Conservation (phyloP, 768 basidiomycete species). For the Daedaleopsis sinensis region DNA sequence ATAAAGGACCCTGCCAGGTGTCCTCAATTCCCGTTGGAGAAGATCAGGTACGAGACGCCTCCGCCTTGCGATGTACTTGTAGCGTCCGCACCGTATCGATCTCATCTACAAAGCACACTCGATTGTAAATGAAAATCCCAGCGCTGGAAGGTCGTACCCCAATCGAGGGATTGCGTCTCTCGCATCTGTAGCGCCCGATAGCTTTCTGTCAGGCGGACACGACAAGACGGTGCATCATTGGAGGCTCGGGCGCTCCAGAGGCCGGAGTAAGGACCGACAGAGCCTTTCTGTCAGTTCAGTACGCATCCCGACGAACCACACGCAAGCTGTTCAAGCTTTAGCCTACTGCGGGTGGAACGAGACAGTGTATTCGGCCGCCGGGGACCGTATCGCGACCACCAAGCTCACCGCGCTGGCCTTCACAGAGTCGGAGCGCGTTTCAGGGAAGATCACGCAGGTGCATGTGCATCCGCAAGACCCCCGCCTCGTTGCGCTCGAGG, state of each 20-base stretch:
- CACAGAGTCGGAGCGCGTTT: conserved; percentile 36
- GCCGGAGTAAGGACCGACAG: background rate
- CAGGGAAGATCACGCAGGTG: conserved; percentile 45
- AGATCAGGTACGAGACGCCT: conserved; percentile 24
- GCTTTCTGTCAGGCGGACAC: conserved; percentile 53
- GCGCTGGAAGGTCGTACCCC: conserved; percentile 16
- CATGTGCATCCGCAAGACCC: conserved; percentile 46
- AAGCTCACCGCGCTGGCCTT: conserved; percentile 41
- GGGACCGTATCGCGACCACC: conserved; percentile 37
- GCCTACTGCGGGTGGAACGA: conserved; percentile 40
- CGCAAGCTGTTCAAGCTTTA: conserved; percentile 39
- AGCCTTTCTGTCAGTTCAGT: conserved; percentile 28
- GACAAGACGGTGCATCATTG: conserved; percentile 49
- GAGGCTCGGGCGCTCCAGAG: conserved; percentile 29
- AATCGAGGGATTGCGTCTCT: conserved; percentile 46
- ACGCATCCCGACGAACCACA: conserved; percentile 34
- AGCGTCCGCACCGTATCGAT: conserved; percentile 24
- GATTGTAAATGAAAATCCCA: conserved; percentile 31
- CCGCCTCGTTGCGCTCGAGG: conserved; percentile 50
- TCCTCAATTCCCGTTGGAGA: conserved; percentile 40
- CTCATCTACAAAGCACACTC: conserved; percentile 25
- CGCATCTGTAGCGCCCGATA: conserved; percentile 37
- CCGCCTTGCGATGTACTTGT: background rate
- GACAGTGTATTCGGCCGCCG: conserved; percentile 40
- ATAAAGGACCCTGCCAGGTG: conserved; percentile 43